Percentiles rank a stretch among this genome's conserved stretches.
phyloP scores from a whole-genome alignment of 179 eudicot genomes.

The Camellia oleifera region DNA sequence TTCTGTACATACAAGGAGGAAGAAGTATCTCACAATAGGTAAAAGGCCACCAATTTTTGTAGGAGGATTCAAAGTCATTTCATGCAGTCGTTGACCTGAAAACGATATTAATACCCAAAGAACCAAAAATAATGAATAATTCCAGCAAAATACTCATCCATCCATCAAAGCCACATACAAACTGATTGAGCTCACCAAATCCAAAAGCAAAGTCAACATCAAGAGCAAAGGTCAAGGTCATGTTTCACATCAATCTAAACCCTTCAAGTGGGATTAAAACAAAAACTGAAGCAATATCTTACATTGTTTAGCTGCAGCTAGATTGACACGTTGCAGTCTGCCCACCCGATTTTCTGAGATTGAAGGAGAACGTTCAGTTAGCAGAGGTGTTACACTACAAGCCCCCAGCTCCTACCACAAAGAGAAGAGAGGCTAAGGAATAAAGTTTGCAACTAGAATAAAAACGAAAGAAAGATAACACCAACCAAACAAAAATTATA shows the following conservation, averaged over 20 bases:
- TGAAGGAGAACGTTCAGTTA: conserved; percentile 78
- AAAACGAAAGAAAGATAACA: not conserved
- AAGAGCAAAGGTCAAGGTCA: not conserved
- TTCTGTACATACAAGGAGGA: not conserved
- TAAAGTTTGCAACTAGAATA: not conserved
- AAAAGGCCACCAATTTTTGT: conserved; percentile 41
- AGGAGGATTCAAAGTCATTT: conserved; percentile 78
- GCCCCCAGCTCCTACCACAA: conserved; percentile 85
- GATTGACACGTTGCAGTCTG: conserved; percentile 73
- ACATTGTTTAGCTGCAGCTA: conserved; percentile 94
- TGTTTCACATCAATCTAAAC: not conserved
- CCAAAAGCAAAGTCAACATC: not conserved
- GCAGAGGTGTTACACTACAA: conserved; percentile 74
- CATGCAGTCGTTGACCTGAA: conserved; percentile 88
- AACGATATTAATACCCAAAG: conserved; percentile 6
- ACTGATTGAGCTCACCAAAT: conserved; percentile 4
- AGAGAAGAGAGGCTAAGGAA: not conserved
- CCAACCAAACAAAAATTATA: not conserved
- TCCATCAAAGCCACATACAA: not conserved
- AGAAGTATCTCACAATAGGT: conserved; percentile 59
- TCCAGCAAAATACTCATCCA: not conserved
- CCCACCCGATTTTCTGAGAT: conserved; percentile 87
- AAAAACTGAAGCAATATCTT: conserved; percentile 16
- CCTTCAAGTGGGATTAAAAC: conserved; percentile 4
- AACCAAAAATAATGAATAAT: not conserved